phyloP scores from a whole-genome alignment of 1,284 basidiomycete genomes.

The Anthracocystis walkeri region DNA sequence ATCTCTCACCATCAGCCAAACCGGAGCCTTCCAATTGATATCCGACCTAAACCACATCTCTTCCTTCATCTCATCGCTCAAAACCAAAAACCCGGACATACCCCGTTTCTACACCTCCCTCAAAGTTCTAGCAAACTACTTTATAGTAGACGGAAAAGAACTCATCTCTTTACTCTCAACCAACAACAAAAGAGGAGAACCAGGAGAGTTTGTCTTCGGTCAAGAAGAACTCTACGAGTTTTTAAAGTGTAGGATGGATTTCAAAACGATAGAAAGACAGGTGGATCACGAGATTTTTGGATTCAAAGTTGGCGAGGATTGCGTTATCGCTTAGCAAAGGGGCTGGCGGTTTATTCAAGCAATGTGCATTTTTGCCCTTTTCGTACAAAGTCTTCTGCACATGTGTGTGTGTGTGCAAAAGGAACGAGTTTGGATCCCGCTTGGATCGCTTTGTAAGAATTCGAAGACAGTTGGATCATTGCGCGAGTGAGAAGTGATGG shows the following conservation, averaged over 20 bases:
- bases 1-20: slow-evolving; percentile 91
- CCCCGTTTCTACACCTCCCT: slow-evolving; percentile 89
- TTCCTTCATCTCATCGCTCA: slow-evolving; percentile 77
- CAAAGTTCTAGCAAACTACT: slow-evolving; percentile 96
- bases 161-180: slow-evolving; percentile 72
- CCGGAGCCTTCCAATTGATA: slow-evolving; percentile 94
- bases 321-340: slow-evolving; percentile 41
- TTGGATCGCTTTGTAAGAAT: no score
- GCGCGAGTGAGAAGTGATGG: no score
- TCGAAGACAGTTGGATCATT: no score
- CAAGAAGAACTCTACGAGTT: slow-evolving; percentile 78
- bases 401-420: no score
- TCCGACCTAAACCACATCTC: slow-evolving; percentile 95
- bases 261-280: slow-evolving; percentile 62
- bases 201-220: slow-evolving; percentile 37
- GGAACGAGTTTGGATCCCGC: no score
- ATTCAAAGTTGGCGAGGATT: slow-evolving; percentile 66
- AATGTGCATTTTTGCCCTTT: neutral
- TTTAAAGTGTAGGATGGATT: slow-evolving; percentile 51
- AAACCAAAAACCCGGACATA: slow-evolving; percentile 74
- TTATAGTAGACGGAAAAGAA: slow-evolving; percentile 79
- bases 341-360: neutral
- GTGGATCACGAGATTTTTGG: slow-evolving; percentile 69
- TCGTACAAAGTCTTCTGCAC: no score
- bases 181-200: slow-evolving; percentile 6